These are phyloP conservation scores for Aspergillaceae sp. DNA, from an alignment of 2,329 filamentous ascomycete species.

Conservation along the genomic window DNA sequence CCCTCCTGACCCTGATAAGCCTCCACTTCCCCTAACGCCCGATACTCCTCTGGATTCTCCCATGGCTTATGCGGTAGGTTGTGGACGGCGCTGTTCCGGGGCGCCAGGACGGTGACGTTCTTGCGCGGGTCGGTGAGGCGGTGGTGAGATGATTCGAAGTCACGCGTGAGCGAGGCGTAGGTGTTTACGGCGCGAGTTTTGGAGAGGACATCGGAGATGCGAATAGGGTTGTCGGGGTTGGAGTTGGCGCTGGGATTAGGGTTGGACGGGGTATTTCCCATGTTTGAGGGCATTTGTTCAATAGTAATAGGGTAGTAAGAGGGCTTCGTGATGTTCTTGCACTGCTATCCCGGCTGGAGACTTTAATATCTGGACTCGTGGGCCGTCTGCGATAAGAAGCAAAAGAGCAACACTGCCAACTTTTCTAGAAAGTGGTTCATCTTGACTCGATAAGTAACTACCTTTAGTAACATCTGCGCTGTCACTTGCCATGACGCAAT, in stretches of 20 bases:
- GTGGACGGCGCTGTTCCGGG: conserved; percentile 73
- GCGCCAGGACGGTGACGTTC: conserved; percentile 81
- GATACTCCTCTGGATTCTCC: conserved; percentile 63
- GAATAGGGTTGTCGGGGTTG: conserved; percentile 43
- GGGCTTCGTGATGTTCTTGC: no score
- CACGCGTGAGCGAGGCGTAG: conserved; percentile 72
- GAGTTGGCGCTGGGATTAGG: not conserved
- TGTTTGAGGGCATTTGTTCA: not conserved
- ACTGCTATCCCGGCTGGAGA: not conserved
- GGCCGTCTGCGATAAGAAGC: conserved; percentile 10
- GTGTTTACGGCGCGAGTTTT: conserved; percentile 70
- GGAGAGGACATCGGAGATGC: conserved; percentile 73
- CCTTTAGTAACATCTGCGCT: not conserved
- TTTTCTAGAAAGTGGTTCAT: no score
- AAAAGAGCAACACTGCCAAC: no score
- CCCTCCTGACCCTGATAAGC: conserved; percentile 71
- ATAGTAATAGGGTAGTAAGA: no score
- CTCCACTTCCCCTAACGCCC: conserved; percentile 49
- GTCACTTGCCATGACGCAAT: conserved; percentile 12
- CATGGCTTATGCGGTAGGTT: conserved; percentile 68
- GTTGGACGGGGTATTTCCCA: not conserved
- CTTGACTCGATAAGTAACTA: no score
- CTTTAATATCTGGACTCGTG: conserved; percentile 9
- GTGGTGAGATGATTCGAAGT: conserved; percentile 58
- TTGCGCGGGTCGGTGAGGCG: conserved; percentile 58